These are phyloP conservation scores for Truncatella angustata DNA, from an alignment of 2,329 filamentous ascomycete genomes.

Conservation along the genomic window DNA sequence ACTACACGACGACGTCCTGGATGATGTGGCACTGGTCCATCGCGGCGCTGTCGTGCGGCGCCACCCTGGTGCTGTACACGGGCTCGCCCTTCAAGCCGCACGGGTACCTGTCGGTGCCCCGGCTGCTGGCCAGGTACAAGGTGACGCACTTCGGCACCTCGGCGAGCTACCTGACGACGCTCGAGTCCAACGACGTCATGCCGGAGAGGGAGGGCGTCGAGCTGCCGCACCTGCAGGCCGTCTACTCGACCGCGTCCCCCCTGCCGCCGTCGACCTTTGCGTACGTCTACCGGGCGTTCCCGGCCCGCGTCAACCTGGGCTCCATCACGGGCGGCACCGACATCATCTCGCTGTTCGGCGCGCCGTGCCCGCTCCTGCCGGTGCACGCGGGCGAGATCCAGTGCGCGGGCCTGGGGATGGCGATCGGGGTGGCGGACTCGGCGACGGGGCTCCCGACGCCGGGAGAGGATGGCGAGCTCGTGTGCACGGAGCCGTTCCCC, in stretches of 20 bases:
- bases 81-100: constrained; percentile 84
- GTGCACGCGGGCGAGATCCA: constrained; percentile 75
- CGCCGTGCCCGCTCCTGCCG: constrained; percentile 73
- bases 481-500: constrained; percentile 83
- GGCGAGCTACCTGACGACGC: constrained; percentile 85
- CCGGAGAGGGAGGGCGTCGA: constrained; percentile 52
- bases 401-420: constrained; percentile 76
- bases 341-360: constrained; percentile 92
- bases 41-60: constrained; percentile 77
- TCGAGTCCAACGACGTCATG: constrained; percentile 74
- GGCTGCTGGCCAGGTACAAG: constrained; percentile 72
- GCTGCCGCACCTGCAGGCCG: constrained; percentile 69
- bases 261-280: constrained; percentile 89
- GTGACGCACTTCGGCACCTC: constrained; percentile 96
- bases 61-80: constrained; percentile 84
- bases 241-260: constrained; percentile 93
- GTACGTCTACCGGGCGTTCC: constrained; percentile 85
- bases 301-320: constrained; percentile 75
- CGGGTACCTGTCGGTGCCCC: constrained; percentile 78
- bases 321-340: constrained; percentile 96
- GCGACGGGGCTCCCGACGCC: constrained; percentile 54
- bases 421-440: constrained; percentile 61
- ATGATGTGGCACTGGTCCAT: constrained; percentile 99
- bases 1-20: constrained; percentile 94
- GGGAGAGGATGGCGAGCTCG: constrained; percentile 79